These are phyloP conservation scores for Rhododendron mucronatum DNA, from an alignment of 148 eudicot genomes.

Conservation along the genomic window DNA sequence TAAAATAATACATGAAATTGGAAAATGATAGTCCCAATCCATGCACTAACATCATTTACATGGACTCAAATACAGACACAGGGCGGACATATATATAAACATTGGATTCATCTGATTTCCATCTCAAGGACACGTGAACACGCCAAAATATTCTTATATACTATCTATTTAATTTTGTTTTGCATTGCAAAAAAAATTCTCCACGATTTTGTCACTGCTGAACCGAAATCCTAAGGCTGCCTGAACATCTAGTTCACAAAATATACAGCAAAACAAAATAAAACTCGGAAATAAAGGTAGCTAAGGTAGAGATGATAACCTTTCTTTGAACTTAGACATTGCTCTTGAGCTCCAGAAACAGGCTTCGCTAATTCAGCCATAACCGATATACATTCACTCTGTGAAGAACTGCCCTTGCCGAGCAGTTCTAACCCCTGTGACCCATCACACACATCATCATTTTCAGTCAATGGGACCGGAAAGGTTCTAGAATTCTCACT, in stretches of 20 bases:
- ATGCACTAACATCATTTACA: not conserved
- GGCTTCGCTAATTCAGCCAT: slow-evolving; percentile 18
- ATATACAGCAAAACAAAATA: not conserved
- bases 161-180: too few species aligned
- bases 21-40: not conserved
- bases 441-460: slow-evolving; percentile 29
- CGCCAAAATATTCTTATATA: not conserved
- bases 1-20: not conserved
- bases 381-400: slow-evolving; percentile 17
- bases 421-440: slow-evolving; percentile 32
- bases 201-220: too few species aligned
- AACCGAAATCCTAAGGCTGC: too few species aligned
- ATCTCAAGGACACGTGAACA: not conserved
- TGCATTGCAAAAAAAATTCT: too few species aligned
- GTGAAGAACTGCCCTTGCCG: slow-evolving; percentile 28
- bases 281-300: not conserved
- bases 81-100: not conserved
- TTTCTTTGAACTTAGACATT: slow-evolving; percentile 22
- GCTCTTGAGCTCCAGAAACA: slow-evolving; percentile 20
- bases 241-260: not conserved
- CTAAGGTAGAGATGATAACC: slow-evolving; percentile 20
- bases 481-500: slow-evolving; percentile 31
- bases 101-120: not conserved
- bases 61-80: not conserved
- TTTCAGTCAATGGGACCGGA: slow-evolving; percentile 38